Evolutionary conservation across 169 alveolate genomes (phyloP), one percentile per base, ranked within the genome.

Genomic region (Amoebophrya sp.): DNA sequence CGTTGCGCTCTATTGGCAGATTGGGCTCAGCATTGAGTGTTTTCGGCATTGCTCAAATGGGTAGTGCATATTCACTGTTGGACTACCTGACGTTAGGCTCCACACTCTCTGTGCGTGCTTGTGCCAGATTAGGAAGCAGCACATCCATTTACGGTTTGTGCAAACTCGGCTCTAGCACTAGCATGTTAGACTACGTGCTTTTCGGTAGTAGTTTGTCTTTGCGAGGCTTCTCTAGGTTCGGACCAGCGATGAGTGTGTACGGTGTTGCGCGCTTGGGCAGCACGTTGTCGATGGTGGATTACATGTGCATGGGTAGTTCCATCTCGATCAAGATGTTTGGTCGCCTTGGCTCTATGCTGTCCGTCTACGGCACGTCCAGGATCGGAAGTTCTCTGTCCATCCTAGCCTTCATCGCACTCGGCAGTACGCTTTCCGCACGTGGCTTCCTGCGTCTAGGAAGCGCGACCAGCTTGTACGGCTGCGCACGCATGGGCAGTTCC

Each of bases 241-340:
- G 92, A 29, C 23, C 33, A 3, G 12, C 40, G 41, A 40, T 89
- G 92, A 33, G 47, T n/a, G 54, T 65, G 53, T 47, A 78, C 94
- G 92, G 92, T 41, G 24, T 90, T 76, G 40, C 41, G 89, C 40
- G 78, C 53, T 89, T 34, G 92, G 94, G 94, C 1, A 55, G 91
- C 78, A 47, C 92, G 47, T 65, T 55, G 34, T 76, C 89, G 23
- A 92, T 76, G 91, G 78, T 92, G 89, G 36, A 41, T n/a, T 29
- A 0, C 33, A 77, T 92, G 10, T 1, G 26, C 40, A 24, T 78
- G 14, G 94, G 94, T 24, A n/a, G 89, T 0, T 24, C 77, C 40
- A 3, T 76, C 39, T 41, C 92, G 0, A 0, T 47, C 26, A 89
- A 92, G 90, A 53, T 83, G 36, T 41, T 6, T 39, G 33, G 76